Percentiles rank a stretch among this genome's conserved stretches.
Evolutionary conservation across 2,329 filamentous ascomycete genomes (phyloP).

Genomic region (Neodidymelliopsis sp.): DNA sequence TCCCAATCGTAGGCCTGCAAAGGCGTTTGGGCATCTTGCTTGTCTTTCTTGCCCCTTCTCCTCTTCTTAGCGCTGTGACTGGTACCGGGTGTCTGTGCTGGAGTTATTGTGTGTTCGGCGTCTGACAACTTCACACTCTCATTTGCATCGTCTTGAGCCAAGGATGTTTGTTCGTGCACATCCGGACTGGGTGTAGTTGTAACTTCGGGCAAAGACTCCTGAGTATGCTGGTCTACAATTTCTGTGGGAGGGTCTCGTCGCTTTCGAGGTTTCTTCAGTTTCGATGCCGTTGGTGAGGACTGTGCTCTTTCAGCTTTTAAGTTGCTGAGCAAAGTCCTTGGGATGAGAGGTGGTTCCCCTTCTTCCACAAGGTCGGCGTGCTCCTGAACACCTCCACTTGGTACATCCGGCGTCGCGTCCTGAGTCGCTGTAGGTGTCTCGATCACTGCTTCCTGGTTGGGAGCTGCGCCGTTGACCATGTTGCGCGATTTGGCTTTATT

Average conservation of each 20-base stretch:
- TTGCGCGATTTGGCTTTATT: not conserved
- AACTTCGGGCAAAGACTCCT: no score
- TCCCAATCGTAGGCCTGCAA: slow-evolving; percentile 3
- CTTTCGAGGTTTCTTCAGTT: no score
- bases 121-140: not conserved
- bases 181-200: no score
- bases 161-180: no score
- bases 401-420: not conserved
- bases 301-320: slow-evolving; percentile 3
- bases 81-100: not conserved
- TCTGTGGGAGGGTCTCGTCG: no score
- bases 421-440: not conserved
- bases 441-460: not conserved
- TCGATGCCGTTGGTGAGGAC: not conserved
- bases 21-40: not conserved
- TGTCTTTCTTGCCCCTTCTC: slow-evolving; percentile 2
- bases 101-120: not conserved
- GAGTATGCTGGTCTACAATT: no score
- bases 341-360: slow-evolving; percentile 1
- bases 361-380: not conserved
- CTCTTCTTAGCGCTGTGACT: not conserved
- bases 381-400: not conserved
- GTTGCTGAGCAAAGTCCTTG: not conserved
- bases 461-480: not conserved
- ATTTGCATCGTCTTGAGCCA: no score